These are phyloP conservation scores for Amaranthus tricolor DNA, from an alignment of 179 eudicot genomes.

Conservation along the genomic window DNA sequence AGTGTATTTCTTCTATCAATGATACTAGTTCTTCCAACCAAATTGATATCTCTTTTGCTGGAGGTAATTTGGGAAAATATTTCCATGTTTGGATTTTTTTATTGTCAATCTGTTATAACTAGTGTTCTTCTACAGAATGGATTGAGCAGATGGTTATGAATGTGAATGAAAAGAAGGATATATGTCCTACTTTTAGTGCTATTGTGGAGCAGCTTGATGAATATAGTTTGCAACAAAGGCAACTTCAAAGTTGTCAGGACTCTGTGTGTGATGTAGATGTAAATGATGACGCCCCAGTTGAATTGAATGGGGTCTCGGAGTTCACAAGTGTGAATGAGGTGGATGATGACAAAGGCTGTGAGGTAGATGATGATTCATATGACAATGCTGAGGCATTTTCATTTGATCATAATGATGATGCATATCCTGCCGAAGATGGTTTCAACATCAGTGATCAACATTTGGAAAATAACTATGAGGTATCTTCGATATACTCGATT, in stretches of 20 bases:
- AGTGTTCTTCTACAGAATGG: slow-evolving; percentile 44
- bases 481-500: slow-evolving; percentile 20
- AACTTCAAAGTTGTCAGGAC: slow-evolving; percentile 21
- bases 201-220: slow-evolving; percentile 65
- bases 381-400: slow-evolving; percentile 50
- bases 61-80: slow-evolving; percentile 43
- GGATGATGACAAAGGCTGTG: slow-evolving; percentile 29
- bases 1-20: slow-evolving; percentile 41
- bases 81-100: not conserved
- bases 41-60: slow-evolving; percentile 77
- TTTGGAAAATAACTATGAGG: slow-evolving; percentile 52
- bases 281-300: slow-evolving; percentile 29
- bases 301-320: slow-evolving; percentile 32
- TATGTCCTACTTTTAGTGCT: slow-evolving; percentile 63
- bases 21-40: slow-evolving; percentile 35
- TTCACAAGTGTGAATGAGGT: slow-evolving; percentile 25
- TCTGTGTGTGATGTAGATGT: slow-evolving; percentile 24
- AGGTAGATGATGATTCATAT: slow-evolving; percentile 40
- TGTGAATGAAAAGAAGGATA: slow-evolving; percentile 48
- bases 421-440: slow-evolving; percentile 47
- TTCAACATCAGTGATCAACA: slow-evolving; percentile 38
- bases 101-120: slow-evolving; percentile 17
- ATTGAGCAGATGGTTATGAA: slow-evolving; percentile 64
- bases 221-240: slow-evolving; percentile 36
- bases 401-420: slow-evolving; percentile 57